A percentile compares a stretch with the other conserved stretches of the same genome.
phyloP scores from a whole-genome alignment of 2,329 filamentous ascomycete genomes.

The Calycina herbarum region DNA sequence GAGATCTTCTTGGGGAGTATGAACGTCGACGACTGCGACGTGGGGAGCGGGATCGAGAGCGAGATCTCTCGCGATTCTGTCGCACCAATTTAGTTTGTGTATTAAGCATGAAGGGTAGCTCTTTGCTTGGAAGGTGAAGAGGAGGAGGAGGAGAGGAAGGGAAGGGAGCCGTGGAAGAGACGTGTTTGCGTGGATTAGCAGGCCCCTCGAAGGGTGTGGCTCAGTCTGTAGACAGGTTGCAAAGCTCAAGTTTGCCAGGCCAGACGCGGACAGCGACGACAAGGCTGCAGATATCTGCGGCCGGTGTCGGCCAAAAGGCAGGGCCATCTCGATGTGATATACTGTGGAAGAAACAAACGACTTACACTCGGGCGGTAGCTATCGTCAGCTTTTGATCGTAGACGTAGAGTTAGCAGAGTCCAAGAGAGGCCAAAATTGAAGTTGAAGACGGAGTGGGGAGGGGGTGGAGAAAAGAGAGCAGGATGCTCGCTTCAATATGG shows the following conservation, averaged over 20 bases:
- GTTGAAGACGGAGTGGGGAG: slow-evolving; percentile 9
- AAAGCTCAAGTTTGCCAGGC: slow-evolving; percentile 4
- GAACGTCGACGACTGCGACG: slow-evolving; percentile 68
- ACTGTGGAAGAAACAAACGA: slow-evolving; percentile 1
- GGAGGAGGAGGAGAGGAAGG: background rate
- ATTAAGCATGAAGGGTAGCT: slow-evolving; percentile 32
- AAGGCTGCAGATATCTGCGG: slow-evolving; percentile 14
- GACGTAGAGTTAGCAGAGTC: slow-evolving; percentile 10
- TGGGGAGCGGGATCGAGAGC: slow-evolving; percentile 77
- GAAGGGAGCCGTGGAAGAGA: background rate
- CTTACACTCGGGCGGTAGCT: slow-evolving; percentile 20
- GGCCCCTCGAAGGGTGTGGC: slow-evolving; percentile 23
- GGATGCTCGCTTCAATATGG: background rate
- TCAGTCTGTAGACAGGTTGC: slow-evolving; percentile 16
- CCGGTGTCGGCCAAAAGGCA: background rate
- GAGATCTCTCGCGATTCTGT: slow-evolving; percentile 71
- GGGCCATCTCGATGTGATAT: background rate
- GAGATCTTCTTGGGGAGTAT: slow-evolving; percentile 57
- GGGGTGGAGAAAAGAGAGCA: slow-evolving; percentile 12
- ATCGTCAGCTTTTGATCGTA: slow-evolving; percentile 17
- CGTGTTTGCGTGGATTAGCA: slow-evolving; percentile 12
- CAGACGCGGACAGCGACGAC: slow-evolving; percentile 12
- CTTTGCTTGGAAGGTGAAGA: background rate
- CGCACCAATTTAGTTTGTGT: slow-evolving; percentile 46
- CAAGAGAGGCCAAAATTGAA: slow-evolving; percentile 3